Evolutionary conservation across 768 basidiomycete genomes (phyloP).

Genomic region (Xerocomus spinulosus): DNA sequence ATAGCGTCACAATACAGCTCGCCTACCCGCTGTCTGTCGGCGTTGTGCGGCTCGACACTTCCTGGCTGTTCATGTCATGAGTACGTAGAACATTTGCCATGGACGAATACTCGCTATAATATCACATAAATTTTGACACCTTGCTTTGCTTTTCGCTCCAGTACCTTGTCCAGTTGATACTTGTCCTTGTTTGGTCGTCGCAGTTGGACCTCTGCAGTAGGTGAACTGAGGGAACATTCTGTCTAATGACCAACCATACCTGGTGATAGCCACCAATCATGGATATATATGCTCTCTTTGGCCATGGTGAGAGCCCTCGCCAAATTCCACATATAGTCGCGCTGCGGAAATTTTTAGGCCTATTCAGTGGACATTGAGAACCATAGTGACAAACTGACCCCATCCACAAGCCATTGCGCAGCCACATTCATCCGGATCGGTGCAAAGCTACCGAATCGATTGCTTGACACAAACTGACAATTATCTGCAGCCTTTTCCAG

Average conservation of each 20-base stretch:
- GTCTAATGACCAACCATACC: too few relatives aligned
- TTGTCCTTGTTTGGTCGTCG: conserved; percentile 79
- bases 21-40: conserved; percentile 88
- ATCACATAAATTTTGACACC: conserved; percentile 96
- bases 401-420: conserved; percentile 97
- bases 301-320: conserved; percentile 88
- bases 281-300: conserved; percentile 85
- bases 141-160: conserved; percentile 89
- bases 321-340: conserved; percentile 98
- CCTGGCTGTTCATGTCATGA: conserved; percentile 53
- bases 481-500: conserved; percentile 73
- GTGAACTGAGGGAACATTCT: too few relatives aligned
- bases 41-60: conserved; percentile 93
- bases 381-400: conserved; percentile 49
- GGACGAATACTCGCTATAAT: conserved; percentile 61
- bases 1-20: neutral
- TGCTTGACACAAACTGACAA: conserved; percentile 72
- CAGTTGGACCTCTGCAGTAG: conserved; percentile 65
- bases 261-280: conserved; percentile 98
- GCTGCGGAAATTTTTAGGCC: conserved; percentile 42
- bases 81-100: neutral
- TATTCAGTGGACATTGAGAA: neutral
- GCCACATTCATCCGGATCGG: conserved; percentile 90
- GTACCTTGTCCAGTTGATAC: conserved; percentile 80
- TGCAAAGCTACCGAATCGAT: conserved; percentile 93